phyloP scores from a whole-genome alignment of 306 rosid species.

The Trifolium repens region DNA sequence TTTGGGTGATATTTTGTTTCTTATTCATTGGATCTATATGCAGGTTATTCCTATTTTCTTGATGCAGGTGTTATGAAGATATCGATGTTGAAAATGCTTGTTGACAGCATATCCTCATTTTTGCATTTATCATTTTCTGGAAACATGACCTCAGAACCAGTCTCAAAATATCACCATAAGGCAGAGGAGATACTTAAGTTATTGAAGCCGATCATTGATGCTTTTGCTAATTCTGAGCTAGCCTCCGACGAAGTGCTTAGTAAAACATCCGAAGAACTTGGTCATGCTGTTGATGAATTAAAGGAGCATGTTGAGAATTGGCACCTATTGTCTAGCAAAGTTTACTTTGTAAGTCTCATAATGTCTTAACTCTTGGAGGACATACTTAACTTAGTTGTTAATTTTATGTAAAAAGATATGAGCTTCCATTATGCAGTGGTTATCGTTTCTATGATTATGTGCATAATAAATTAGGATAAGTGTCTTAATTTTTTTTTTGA shows the following conservation, averaged over 20 bases:
- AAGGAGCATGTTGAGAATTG: constrained; percentile 73
- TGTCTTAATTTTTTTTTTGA: too few relatives aligned
- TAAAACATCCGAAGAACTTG: constrained; percentile 69
- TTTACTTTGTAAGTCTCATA: constrained; percentile 81
- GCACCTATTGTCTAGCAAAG: constrained; percentile 88
- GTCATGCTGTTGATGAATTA: constrained; percentile 69
- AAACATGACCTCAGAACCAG: constrained; percentile 65
- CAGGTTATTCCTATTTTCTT: constrained; percentile 33
- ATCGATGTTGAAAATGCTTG: constrained; percentile 70
- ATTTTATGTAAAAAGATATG: constrained; percentile 20
- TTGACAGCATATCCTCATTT: constrained; percentile 72
- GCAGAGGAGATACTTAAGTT: constrained; percentile 80
- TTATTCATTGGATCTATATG: constrained; percentile 35
- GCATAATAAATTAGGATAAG: constrained; percentile 27
- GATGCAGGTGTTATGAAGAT: constrained; percentile 90
- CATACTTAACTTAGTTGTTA: constrained; percentile 9
- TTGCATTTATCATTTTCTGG: constrained; percentile 67
- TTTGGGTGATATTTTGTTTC: constrained; percentile 7
- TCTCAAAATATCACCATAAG: constrained; percentile 70
- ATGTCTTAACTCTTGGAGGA: constrained; percentile 17
- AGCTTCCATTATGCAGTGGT: constrained; percentile 33
- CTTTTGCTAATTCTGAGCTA: constrained; percentile 63
- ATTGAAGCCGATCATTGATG: constrained; percentile 83
- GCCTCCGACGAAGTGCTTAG: constrained; percentile 69
- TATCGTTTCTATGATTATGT: constrained; percentile 26